A percentile compares a stretch with the other conserved stretches of the same genome.
Conservation (phyloP, 345 rosid genomes). For the Streptanthus diversifolius region DNA sequence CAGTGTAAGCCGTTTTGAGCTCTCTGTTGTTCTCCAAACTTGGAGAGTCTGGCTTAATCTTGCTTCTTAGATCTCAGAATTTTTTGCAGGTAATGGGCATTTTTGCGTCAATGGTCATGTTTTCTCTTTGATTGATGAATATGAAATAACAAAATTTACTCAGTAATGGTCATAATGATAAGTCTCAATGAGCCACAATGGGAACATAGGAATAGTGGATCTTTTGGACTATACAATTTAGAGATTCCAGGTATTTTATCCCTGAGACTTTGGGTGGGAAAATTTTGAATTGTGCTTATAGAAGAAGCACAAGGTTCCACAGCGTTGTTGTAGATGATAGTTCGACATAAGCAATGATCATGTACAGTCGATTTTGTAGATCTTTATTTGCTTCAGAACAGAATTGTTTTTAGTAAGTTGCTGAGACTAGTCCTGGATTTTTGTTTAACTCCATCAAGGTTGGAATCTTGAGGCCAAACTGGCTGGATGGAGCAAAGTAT, state of each 20-base stretch:
- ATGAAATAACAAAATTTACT: background rate
- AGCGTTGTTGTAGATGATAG: background rate
- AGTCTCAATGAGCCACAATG: background rate
- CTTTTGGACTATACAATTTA: background rate
- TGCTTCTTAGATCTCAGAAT: background rate
- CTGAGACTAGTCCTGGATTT: background rate
- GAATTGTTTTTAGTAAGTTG: background rate
- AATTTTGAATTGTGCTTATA: background rate
- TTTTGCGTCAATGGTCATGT: background rate
- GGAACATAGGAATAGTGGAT: background rate
- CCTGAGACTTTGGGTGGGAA: background rate
- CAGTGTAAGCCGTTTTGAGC: no score
- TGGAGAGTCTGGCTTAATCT: background rate
- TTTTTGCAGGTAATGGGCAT: no score
- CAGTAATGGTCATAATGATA: background rate
- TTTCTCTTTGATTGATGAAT: background rate
- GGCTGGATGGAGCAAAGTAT: constrained; percentile 63
- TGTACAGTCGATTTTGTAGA: background rate
- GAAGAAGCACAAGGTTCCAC: background rate
- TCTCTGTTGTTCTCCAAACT: background rate
- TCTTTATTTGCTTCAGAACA: constrained; percentile 4
- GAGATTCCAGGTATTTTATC: background rate
- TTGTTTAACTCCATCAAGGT: constrained; percentile 25
- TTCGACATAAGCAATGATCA: background rate
- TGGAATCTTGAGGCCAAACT: constrained; percentile 61